Percentiles rank a stretch among this genome's conserved stretches.
phyloP scores from a whole-genome alignment of 495 filamentous ascomycete genomes.

The Penicillium bovifimosum region DNA sequence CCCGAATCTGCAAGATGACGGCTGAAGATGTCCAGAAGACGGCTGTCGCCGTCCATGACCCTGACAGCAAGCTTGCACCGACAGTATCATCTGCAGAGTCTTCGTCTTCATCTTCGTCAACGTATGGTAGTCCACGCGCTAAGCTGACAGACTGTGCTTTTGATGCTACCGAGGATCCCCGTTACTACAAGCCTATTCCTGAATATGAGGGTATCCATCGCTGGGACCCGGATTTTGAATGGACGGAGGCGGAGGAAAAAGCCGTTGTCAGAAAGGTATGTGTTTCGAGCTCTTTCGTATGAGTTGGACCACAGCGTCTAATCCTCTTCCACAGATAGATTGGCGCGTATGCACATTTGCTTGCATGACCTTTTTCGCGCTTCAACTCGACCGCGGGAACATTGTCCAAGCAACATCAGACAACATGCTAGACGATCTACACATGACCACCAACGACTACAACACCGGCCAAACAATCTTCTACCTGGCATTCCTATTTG shows the following conservation, averaged over 20 bases:
- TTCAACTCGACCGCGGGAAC: conserved; percentile 77
- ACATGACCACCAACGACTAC: conserved; percentile 68
- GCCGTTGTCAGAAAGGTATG: conserved; percentile 58
- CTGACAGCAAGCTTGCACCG: conserved; percentile 9
- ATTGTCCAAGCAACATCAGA: conserved; percentile 66
- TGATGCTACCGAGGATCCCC: conserved; percentile 36
- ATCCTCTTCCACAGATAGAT: conserved; percentile 40
- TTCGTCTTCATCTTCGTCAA: conserved; percentile 21
- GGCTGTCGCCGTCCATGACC: background rate
- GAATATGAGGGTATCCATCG: conserved; percentile 67
- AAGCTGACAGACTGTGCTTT: conserved; percentile 29
- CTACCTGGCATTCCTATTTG: conserved; percentile 56
- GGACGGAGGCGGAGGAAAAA: conserved; percentile 66
- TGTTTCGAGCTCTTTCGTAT: background rate
- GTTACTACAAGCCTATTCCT: conserved; percentile 54
- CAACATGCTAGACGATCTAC: conserved; percentile 56
- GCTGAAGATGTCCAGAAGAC: conserved; percentile 16
- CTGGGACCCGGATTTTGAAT: conserved; percentile 67
- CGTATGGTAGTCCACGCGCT: conserved; percentile 11
- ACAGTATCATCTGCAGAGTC: conserved; percentile 16
- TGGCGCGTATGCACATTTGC: conserved; percentile 55
- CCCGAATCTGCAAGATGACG: conserved; percentile 11
- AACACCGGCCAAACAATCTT: conserved; percentile 75
- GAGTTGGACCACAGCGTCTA: background rate
- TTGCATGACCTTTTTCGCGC: conserved; percentile 76